Base-by-base conservation (phyloP, 2,329 filamentous ascomycete species). In the Hymenoscyphus fraxineus region DNA sequence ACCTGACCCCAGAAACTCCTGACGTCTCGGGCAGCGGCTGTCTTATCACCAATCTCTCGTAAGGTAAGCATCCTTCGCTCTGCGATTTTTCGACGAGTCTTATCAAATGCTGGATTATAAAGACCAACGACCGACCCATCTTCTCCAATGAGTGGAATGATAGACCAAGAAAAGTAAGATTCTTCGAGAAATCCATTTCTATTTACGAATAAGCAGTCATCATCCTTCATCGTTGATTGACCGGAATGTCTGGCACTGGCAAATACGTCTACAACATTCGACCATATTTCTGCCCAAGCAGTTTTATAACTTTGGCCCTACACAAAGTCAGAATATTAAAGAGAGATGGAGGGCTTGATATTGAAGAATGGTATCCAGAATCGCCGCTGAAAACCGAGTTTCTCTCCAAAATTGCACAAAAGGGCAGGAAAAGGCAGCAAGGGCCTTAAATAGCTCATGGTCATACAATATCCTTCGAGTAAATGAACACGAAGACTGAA, bases 211-310 rank as follows among this genome's bases (percentile, higher is more conserved):
- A 94, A 79, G 64, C 86, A 86, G 67, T 94, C 90, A 70, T 95
- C 91, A 68, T 93, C 88, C 75, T 93, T 94, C 89, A 93, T 91
- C 0, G 88, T 92, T 0, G 91, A 89, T 77, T 93, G 88, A 0
- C 91, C 92, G 4, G 87, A 89, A 47, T 83, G 77, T 75, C 83
- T 85, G 0, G 91, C 91, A 66, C 80, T 86, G 19, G 83, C 80
- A 68, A 95, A 91, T 0, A 90, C 82, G 1, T 86, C 86, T 67
- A 87, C 82, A 12, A 94, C 82, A 5, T 88, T 85, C 27, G 85
- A 79, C 89, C 90, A 93, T 6, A 94, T 89, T 73, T 94, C 91
- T 0, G 80, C 68, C 90, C 90, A 93, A 0, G 85, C 87, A 22
- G 39, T 82, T 56, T 79, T 78, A 71, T 93, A 93, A 65, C 81